A percentile compares a stretch with the other conserved stretches of the same genome.
phyloP scores from a whole-genome alignment of 345 rosid species.

The Eucalyptus shirleyi region DNA sequence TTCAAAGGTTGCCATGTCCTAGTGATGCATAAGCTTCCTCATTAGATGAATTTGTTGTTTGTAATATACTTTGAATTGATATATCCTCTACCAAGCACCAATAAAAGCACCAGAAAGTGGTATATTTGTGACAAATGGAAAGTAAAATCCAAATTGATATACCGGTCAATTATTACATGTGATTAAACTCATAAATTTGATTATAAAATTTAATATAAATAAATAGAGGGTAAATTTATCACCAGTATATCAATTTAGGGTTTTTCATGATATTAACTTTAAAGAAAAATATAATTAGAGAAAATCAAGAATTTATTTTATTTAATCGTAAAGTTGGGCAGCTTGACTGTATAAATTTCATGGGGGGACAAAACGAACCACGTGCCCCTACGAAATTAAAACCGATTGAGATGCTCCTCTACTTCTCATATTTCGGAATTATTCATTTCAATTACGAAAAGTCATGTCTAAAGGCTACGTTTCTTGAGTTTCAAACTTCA shows the following conservation, averaged over 20 bases:
- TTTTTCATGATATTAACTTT: background rate
- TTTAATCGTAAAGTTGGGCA: background rate
- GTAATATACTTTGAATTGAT: background rate
- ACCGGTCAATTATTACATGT: too few relatives aligned
- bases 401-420: background rate
- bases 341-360: background rate
- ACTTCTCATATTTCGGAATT: background rate
- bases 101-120: too few relatives aligned
- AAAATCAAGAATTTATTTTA: background rate
- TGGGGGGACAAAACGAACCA: background rate
- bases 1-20: background rate
- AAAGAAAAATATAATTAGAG: background rate
- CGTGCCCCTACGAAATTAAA: background rate
- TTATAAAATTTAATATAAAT: too few relatives aligned
- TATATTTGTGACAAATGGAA: too few relatives aligned
- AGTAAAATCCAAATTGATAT: too few relatives aligned
- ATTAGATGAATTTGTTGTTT: background rate
- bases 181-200: too few relatives aligned
- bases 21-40: background rate
- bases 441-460: background rate
- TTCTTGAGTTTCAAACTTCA: background rate
- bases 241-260: too few relatives aligned
- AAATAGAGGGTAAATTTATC: too few relatives aligned
- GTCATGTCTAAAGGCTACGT: background rate
- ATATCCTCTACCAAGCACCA: background rate